These are phyloP conservation scores for Globisporangium okanoganense DNA, from an alignment of 352 stramenopile species.

Conservation along the genomic window DNA sequence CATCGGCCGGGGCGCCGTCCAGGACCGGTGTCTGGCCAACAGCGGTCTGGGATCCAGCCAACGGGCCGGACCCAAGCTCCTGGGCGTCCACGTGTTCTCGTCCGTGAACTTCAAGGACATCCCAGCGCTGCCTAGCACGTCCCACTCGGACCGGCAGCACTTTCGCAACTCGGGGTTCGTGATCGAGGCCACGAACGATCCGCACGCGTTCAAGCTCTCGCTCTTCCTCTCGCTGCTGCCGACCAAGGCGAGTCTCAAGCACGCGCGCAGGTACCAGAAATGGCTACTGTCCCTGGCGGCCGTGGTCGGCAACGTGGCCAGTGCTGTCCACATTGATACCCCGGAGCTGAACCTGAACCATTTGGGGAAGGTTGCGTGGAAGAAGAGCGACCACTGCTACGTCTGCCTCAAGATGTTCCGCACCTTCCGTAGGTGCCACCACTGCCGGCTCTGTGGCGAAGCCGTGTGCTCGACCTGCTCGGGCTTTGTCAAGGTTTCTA, in stretches of 20 bases:
- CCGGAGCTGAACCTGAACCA: conserved; percentile 19
- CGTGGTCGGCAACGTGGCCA: conserved; percentile 28
- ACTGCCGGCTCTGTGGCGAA: conserved; percentile 70
- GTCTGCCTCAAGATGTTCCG: conserved; percentile 62
- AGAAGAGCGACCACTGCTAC: conserved; percentile 54
- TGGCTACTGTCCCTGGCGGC: conserved; percentile 48
- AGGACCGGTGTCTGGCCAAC: conserved; percentile 14
- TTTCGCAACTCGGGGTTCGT: conserved; percentile 66
- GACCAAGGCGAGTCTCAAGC: conserved; percentile 35
- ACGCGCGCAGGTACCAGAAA: conserved; percentile 48
- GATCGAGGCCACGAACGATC: conserved; percentile 43
- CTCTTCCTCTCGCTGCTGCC: conserved; percentile 60
- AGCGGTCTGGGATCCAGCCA: neutral
- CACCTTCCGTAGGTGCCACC: conserved; percentile 58
- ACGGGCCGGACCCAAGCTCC: conserved; percentile 18
- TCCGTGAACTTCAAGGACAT: conserved; percentile 71
- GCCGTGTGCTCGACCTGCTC: conserved; percentile 65
- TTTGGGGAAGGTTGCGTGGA: conserved; percentile 44
- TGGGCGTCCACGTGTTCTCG: conserved; percentile 53
- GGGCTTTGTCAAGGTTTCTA: conserved; percentile 31
- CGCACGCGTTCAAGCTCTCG: conserved; percentile 39
- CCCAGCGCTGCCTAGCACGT: conserved; percentile 38
- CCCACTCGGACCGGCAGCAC: conserved; percentile 45
- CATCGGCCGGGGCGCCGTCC: conserved; percentile 19
- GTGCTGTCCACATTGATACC: conserved; percentile 22